A percentile compares a stretch with the other conserved stretches of the same genome.
Conservation (phyloP, 2,329 filamentous ascomycete genomes). For the Fusarium nanum region DNA sequence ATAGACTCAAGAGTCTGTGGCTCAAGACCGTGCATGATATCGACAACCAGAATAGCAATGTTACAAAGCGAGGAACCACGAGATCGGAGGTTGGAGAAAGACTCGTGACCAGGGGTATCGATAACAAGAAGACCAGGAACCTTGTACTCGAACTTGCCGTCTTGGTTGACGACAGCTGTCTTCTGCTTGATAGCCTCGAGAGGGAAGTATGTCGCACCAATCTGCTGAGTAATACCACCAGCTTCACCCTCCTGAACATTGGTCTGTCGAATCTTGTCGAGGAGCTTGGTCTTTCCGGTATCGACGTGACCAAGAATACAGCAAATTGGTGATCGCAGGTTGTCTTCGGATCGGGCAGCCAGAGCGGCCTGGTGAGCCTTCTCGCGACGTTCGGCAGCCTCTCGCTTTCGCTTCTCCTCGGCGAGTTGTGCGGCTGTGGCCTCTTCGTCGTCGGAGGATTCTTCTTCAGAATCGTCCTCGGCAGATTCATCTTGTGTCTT, state of each 20-base stretch:
- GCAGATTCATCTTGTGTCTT: constrained; percentile 45
- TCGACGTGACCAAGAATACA: constrained; percentile 99
- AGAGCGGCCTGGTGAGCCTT: constrained; percentile 92
- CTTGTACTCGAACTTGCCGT: constrained; percentile 94
- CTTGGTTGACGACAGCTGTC: constrained; percentile 91
- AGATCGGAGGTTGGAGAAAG: constrained; percentile 97
- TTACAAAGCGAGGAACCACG: constrained; percentile 98
- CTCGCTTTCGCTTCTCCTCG: constrained; percentile 82
- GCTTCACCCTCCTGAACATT: constrained; percentile 99
- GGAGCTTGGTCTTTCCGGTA: constrained; percentile 99
- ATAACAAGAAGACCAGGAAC: constrained; percentile 96
- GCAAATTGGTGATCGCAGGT: constrained; percentile 97
- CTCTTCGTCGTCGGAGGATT: constrained; percentile 77
- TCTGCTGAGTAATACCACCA: constrained; percentile 99
- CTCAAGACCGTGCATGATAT: constrained; percentile 99
- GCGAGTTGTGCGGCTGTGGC: constrained; percentile 78
- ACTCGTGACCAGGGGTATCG: constrained; percentile 99
- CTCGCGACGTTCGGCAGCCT: constrained; percentile 87
- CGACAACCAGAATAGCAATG: constrained; percentile 98
- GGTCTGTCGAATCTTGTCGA: constrained; percentile 98
- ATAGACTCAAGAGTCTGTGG: constrained; percentile 98
- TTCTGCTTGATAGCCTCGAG: constrained; percentile 93
- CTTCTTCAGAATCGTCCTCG: constrained; percentile 71
- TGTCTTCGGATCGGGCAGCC: constrained; percentile 90
- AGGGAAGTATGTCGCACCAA: constrained; percentile 99